Base-by-base conservation (phyloP, 2,329 filamentous ascomycete genomes). In the Monilinia vaccinii-corymbosi region DNA sequence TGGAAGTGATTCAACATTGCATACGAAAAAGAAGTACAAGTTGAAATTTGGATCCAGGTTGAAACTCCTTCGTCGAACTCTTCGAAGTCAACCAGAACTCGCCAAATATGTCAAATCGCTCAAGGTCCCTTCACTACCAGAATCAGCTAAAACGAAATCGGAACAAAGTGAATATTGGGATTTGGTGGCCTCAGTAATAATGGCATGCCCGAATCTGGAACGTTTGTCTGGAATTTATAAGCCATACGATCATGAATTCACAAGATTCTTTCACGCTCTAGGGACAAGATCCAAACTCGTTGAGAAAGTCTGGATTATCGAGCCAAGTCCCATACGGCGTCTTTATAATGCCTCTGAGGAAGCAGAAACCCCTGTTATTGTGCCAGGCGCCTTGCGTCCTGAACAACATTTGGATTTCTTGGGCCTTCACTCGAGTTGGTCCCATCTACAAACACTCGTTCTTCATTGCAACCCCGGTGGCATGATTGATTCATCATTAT, bases 201-300 rank as follows among this genome's bases (percentile, higher is more conserved):
- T 85, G 82, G 79, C 81, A 0, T 87, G 83, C 60, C 84, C 84
- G 2, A 86, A 86, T 64, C 73, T 87, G 13, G 83, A 87, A 71
- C 75, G 77, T 53, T 72, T 87, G 8, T 72, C 77, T 13, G 83
- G 83, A 0, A 79, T 81, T 44, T 76, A 81, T 58, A 76, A 78
- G 2, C 70, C 72, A 4, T 84, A 85, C 67, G 75, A 80, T 58
- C 80, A 84, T 70, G 75, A 77, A 1, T 84, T 81, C 65, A 80
- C 76, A 68, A 78, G 79, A 50, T 73, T 84, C 11, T 79, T 82
- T 60, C 79, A 87, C 62, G 83, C 84, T 0, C 69, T 87, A 21
- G 81, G 82, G 8, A 83, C 83, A 0, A 75, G 84, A 31, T 70
- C 67, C 28, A 78, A 79, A 14, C 73, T 87, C 14, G 79, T 76